phyloP scores from a whole-genome alignment of 2,329 filamentous ascomycete species.

The Apiospora rasikravindrae region DNA sequence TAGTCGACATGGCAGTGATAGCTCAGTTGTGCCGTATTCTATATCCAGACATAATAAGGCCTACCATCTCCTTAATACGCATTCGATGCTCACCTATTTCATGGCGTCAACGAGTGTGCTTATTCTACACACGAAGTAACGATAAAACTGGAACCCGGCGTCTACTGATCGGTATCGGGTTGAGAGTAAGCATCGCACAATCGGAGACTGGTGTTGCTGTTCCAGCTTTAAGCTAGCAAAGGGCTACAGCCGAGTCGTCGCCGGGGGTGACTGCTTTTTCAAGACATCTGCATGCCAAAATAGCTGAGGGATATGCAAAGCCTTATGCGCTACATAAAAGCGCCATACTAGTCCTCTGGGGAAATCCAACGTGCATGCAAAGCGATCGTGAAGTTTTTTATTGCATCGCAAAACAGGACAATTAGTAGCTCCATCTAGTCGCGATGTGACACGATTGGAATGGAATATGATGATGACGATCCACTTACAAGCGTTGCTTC shows the following conservation, averaged over 20 bases:
- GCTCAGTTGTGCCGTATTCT: neutral
- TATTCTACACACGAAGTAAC: too few species aligned
- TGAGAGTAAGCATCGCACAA: too few species aligned
- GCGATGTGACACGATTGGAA: neutral
- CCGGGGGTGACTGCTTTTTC: neutral
- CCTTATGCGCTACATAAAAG: neutral
- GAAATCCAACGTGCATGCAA: neutral
- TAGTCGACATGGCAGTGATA: too few species aligned
- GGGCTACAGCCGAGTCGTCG: neutral
- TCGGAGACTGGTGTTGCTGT: neutral
- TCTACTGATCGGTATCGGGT: neutral
- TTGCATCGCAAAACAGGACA: neutral
- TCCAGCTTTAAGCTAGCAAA: neutral
- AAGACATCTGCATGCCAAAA: neutral
- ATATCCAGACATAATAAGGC: neutral
- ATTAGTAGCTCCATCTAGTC: neutral
- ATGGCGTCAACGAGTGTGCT: too few species aligned
- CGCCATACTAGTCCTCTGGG: neutral
- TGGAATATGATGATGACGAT: slow-evolving; percentile 9
- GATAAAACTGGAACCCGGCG: too few species aligned
- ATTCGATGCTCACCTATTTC: neutral
- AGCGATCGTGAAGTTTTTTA: neutral
- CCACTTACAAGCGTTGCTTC: neutral
- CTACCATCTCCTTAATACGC: too few species aligned
- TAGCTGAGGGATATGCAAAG: too few species aligned